Evolutionary conservation across 345 rosid species (phyloP).

Genomic region (Hibiscus trionum): DNA sequence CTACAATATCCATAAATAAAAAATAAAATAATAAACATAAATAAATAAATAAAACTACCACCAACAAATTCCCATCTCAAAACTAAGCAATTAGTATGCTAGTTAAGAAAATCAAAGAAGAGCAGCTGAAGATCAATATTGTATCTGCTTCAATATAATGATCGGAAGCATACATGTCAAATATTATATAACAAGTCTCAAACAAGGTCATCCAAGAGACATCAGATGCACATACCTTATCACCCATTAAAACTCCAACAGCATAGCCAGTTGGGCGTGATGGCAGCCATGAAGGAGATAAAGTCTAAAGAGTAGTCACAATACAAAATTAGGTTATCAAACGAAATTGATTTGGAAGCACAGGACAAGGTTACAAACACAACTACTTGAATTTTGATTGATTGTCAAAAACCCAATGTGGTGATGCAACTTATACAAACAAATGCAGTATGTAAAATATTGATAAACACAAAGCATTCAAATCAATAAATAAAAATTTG

Average conservation of each 20-base stretch:
- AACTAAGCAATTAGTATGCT: neutral
- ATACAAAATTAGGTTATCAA: neutral
- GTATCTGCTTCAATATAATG: neutral
- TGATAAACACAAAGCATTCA: too few relatives aligned
- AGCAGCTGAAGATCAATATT: too few relatives aligned
- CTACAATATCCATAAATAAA: neutral
- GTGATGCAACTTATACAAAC: too few relatives aligned
- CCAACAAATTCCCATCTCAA: neutral
- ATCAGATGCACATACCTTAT: constrained; percentile 46
- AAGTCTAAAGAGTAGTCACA: constrained; percentile 31
- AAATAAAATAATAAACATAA: too few relatives aligned
- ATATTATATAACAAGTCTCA: neutral
- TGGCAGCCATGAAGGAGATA: constrained; percentile 47
- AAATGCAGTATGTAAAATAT: too few relatives aligned
- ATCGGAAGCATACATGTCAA: neutral
- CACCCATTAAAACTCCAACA: constrained; percentile 64
- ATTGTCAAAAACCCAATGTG: neutral
- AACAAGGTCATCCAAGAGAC: neutral
- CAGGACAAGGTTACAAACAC: neutral
- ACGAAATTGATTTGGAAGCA: neutral
- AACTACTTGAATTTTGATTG: neutral
- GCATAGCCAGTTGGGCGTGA: constrained; percentile 46
- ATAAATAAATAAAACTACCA: neutral
- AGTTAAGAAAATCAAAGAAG: too few relatives aligned
- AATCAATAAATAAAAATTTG: too few relatives aligned